A percentile compares a stretch with the other conserved stretches of the same genome.
These are phyloP conservation scores for Melanogaster broomeanus DNA, from an alignment of 768 basidiomycete species.

Conservation along the genomic window DNA sequence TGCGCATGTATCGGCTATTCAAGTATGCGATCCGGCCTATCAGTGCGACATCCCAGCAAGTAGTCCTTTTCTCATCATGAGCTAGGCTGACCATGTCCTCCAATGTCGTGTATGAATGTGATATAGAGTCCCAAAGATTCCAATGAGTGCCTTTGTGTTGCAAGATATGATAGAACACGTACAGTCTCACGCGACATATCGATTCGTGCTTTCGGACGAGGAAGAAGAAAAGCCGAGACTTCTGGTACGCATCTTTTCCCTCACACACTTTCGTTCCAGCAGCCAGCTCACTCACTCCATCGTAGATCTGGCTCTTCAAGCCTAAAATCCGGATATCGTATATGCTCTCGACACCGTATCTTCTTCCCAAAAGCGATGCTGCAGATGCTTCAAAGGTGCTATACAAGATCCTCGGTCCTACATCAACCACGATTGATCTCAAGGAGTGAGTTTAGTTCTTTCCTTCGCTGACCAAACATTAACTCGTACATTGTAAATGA, in stretches of 20 bases:
- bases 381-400: conserved; percentile 81
- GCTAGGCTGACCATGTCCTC: not conserved
- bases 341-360: conserved; percentile 51
- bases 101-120: not conserved
- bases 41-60: conserved; percentile 62
- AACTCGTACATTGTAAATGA: not conserved
- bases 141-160: conserved; percentile 86
- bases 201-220: conserved; percentile 87
- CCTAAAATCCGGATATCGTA: conserved; percentile 83
- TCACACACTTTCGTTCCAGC: not conserved
- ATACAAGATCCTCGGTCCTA: conserved; percentile 75
- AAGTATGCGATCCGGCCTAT: conserved; percentile 85
- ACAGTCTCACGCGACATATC: conserved; percentile 90
- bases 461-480: not conserved
- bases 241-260: conserved; percentile 52
- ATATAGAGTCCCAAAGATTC: conserved; percentile 43
- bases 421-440: conserved; percentile 47
- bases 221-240: conserved; percentile 80
- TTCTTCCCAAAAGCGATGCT: conserved; percentile 61
- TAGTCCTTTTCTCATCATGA: conserved; percentile 13
- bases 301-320: conserved; percentile 93
- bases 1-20: conserved; percentile 65
- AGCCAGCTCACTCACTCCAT: not conserved
- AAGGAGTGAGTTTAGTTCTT: conserved; percentile 18
- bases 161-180: conserved; percentile 92